Conservation (phyloP, 2,329 filamentous ascomycete species). For the Alternaria sp. region DNA sequence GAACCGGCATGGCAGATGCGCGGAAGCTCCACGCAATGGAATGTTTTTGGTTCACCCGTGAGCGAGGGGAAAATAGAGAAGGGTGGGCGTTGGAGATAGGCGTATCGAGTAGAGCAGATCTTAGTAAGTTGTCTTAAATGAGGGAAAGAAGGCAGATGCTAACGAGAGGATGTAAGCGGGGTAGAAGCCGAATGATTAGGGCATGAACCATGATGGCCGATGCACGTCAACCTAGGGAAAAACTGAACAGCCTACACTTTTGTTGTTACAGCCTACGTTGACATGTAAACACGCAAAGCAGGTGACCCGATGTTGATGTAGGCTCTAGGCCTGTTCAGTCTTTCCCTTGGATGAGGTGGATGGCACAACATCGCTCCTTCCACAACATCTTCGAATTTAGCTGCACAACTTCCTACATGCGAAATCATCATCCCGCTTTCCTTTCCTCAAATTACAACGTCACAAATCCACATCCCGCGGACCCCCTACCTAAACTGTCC, state of each 20-base stretch:
- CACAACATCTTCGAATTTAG: neutral
- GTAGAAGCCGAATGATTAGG: neutral
- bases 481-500: neutral
- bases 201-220: slow-evolving; percentile 3
- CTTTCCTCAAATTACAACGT: neutral
- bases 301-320: too few species aligned
- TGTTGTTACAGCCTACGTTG: too few species aligned
- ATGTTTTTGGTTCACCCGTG: neutral
- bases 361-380: neutral
- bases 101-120: neutral
- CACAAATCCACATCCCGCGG: neutral
- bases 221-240: too few species aligned
- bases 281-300: too few species aligned
- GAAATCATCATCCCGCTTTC: neutral
- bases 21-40: neutral
- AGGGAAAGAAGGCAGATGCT: neutral
- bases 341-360: too few species aligned
- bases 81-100: neutral
- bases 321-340: too few species aligned
- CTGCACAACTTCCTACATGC: neutral
- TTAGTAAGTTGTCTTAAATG: too few species aligned
- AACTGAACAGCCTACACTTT: too few species aligned
- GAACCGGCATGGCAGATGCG: neutral
- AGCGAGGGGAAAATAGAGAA: neutral
- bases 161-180: neutral